Evolutionary conservation across 1,284 basidiomycete genomes (phyloP), one percentile per base, ranked within the genome.

Genomic region (Polyporus tsugae): DNA sequence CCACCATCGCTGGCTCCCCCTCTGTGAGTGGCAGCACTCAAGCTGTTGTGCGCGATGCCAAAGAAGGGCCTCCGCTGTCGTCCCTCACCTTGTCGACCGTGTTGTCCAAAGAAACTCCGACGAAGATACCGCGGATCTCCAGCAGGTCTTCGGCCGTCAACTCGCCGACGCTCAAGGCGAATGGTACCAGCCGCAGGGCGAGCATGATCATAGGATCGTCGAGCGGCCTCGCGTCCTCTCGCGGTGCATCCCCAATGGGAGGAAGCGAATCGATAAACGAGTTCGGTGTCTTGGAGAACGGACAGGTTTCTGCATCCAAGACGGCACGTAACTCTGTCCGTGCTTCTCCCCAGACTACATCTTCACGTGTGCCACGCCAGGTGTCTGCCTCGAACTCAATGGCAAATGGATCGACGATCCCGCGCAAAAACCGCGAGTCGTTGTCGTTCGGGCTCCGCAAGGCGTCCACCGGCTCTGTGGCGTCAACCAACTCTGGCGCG

Each of bases 91-190:
- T 86, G 7, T 74, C 83, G 4, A 82, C 85, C 33, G 81, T 83
- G n/a, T 78, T 89, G 65, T 78, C 86, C 5, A 94, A 94, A 79
- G 92, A 94, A 78, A 93, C 93, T 0, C 95, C 96, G 0, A 98
- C 96, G 29, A 97, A 96, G 83, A 98, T 98, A 74, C 96, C 96
- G 62, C 92, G 96, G 52, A 96, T 97, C 68, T 91, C 94, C 25
- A 94, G 90, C 76, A 86, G 92, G 60, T 89, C 90, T 5, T 93
- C 93, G 4, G 87, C 90, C 2, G 85, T 84, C 60, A 85, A 87
- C 59, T 91, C 92, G 11, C 91, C 91, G 4, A 86, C 89, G 33
- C 77, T 89, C 66, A 91, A 90, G 74, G 80, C 82, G 80, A 68
- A 81, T 76, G 79, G 86, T 67, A 81, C 84, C 10, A 85, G 83